Evolutionary conservation across 768 basidiomycete species (phyloP), one percentile per base, ranked within the genome.

Genomic region (Coprinellus micaceus): DNA sequence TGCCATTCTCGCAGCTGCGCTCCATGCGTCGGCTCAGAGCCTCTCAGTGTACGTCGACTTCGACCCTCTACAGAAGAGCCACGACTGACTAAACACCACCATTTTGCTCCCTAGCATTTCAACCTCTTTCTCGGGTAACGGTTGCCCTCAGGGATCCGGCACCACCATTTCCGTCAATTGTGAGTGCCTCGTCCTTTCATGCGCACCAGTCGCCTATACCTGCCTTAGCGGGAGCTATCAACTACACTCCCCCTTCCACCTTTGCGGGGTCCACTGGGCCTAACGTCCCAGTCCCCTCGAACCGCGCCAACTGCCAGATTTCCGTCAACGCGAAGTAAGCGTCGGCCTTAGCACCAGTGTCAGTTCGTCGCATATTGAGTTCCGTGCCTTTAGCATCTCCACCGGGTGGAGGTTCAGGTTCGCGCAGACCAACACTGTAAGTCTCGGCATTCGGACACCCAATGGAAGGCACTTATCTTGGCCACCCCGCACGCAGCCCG

Each of bases 221-320:
- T 24, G 24, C 10, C 13, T 6, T 22, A 48, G 46, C 46, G 17
- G 46, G 46, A 48, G 46, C 46, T 48, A 48, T 48, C n/a, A 48
- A 24, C 46, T 48, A 48, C n/a, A 48, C 46, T 48, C 46, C 46
- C 24, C 46, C 46, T 17, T 25, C 46, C 46, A 48, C 46, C 46
- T 29, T 48, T 22, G 4, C 6, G 7, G 46, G 10, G 10, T 22
- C 9, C 28, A 29, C 24, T 21, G 33, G 33, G 6, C 33, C 33
- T 6, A 13, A 13, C 33, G 25, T 28, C 46, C 28, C 46, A 7
- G 9, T n/a, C 28, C 7, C 7, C 9, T 6, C 13, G 17, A 48
- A 4, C 9, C 46, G 46, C 25, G 17, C 6, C 12, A 25, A 25
- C 46, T 48, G 46, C 28, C 46, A 48, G 28, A 48, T 48, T 26